A percentile compares a stretch with the other conserved stretches of the same genome.
These are phyloP conservation scores for Fistulifera solaris DNA, from an alignment of 108 stramenopile genomes.

Conservation along the genomic window DNA sequence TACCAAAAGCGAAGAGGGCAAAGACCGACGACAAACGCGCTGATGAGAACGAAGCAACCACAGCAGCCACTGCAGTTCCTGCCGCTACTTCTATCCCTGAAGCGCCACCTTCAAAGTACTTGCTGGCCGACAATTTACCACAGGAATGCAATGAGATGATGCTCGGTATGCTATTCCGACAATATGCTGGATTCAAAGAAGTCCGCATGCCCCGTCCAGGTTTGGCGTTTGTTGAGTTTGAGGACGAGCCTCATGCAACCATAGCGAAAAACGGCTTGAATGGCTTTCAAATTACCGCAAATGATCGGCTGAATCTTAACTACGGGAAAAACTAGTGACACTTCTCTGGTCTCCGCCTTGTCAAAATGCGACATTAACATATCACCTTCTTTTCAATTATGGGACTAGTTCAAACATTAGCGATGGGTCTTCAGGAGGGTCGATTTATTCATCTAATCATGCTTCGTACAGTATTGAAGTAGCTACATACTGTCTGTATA, in stretches of 20 bases:
- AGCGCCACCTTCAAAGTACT: constrained; percentile 49
- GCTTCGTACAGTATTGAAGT: no score
- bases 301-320: constrained; percentile 61
- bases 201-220: constrained; percentile 65
- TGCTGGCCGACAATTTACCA: constrained; percentile 68
- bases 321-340: constrained; percentile 61
- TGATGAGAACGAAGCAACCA: constrained; percentile 8
- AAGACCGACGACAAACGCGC: constrained; percentile 16
- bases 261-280: constrained; percentile 78
- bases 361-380: no score
- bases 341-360: no score
- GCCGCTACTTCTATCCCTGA: constrained; percentile 9
- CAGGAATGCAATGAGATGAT: constrained; percentile 84
- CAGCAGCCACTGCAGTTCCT: constrained; percentile 4
- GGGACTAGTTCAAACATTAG: no score
- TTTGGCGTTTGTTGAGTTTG: constrained; percentile 89
- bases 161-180: constrained; percentile 88
- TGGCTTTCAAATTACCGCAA: constrained; percentile 85
- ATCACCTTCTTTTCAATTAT: no score
- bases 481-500: no score
- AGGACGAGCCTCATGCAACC: constrained; percentile 77
- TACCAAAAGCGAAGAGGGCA: constrained; percentile 52
- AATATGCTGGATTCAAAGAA: constrained; percentile 84
- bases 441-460: no score
- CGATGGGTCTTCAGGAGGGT: no score